Percentiles rank a stretch among this genome's conserved stretches.
Conservation (phyloP, 2,329 filamentous ascomycete species). For the Coniochaeta ligniaria region DNA sequence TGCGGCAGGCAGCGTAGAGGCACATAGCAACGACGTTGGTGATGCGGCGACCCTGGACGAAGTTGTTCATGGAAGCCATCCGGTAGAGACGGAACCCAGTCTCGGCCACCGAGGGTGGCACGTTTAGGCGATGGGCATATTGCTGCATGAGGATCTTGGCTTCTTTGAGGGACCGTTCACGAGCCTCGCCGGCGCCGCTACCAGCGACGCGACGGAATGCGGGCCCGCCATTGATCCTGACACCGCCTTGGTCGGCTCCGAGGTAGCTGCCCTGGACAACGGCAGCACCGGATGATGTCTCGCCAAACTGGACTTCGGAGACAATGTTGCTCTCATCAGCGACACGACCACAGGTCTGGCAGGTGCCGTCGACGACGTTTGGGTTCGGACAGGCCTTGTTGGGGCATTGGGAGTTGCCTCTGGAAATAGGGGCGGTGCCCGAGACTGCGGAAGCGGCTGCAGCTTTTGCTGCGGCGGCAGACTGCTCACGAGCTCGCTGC, state of each 20-base stretch:
- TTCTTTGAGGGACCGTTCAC: constrained; percentile 54
- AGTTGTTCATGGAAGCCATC: constrained; percentile 66
- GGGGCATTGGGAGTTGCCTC: constrained; percentile 17
- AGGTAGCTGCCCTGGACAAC: constrained; percentile 88
- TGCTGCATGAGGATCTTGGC: constrained; percentile 53
- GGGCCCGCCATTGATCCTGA: constrained; percentile 55
- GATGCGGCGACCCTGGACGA: constrained; percentile 79
- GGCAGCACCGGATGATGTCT: constrained; percentile 77
- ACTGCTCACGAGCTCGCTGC: constrained; percentile 4
- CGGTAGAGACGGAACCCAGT: constrained; percentile 68
- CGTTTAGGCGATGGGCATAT: constrained; percentile 51
- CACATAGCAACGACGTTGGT: constrained; percentile 84
- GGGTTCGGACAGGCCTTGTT: constrained; percentile 29
- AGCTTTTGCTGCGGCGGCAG: constrained; percentile 6
- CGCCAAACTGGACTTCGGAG: constrained; percentile 84
- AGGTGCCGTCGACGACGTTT: constrained; percentile 60
- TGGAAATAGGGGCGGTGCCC: constrained; percentile 18
- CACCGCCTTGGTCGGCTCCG: constrained; percentile 75
- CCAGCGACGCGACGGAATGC: constrained; percentile 50
- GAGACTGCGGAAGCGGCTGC: constrained; percentile 15
- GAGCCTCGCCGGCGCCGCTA: constrained; percentile 46
- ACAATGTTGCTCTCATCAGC: constrained; percentile 85
- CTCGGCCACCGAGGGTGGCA: constrained; percentile 56
- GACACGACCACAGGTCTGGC: constrained; percentile 77
- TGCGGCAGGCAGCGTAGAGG: constrained; percentile 81